phyloP scores from a whole-genome alignment of 805 yeast genomes.

The Martiniozyma abietophila region DNA sequence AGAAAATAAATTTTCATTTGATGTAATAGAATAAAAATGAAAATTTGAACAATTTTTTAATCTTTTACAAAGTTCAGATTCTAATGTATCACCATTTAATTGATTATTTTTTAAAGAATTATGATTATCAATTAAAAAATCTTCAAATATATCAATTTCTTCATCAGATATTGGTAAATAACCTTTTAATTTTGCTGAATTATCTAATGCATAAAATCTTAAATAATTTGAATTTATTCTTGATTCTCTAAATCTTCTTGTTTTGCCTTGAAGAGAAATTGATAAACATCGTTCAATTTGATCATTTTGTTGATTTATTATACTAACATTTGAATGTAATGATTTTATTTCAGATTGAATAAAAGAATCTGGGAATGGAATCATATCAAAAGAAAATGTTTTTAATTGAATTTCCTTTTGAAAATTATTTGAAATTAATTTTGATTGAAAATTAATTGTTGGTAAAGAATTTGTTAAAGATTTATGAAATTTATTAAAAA shows the following conservation, averaged over 20 bases:
- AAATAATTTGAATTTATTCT: constrained; percentile 41
- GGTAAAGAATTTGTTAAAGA: too few relatives aligned
- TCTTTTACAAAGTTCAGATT: constrained; percentile 4
- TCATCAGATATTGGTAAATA: constrained; percentile 27
- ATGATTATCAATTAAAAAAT: constrained; percentile 9
- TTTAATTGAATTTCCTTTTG: too few relatives aligned
- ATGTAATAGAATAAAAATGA: not conserved
- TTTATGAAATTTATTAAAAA: too few relatives aligned
- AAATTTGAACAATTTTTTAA: constrained; percentile 1
- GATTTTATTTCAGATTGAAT: too few relatives aligned
- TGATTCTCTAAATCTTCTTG: constrained; percentile 31
- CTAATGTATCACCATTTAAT: constrained; percentile 3
- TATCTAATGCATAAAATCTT: constrained; percentile 40
- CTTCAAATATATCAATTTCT: constrained; percentile 27
- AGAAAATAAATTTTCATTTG: too few relatives aligned
- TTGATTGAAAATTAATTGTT: too few relatives aligned
- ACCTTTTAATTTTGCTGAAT: constrained; percentile 27
- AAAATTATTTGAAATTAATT: too few relatives aligned
- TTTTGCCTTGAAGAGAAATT: constrained; percentile 8
- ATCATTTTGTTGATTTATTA: too few relatives aligned
- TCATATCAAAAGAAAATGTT: too few relatives aligned
- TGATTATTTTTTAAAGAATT: not conserved
- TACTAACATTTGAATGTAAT: too few relatives aligned
- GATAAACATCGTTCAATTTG: too few relatives aligned
- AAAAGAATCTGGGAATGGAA: too few relatives aligned